Percentiles rank a stretch among this genome's conserved stretches.
These are phyloP conservation scores for Pseudogymnoascus sp. DNA, from an alignment of 2,329 filamentous ascomycete species.

Conservation along the genomic window DNA sequence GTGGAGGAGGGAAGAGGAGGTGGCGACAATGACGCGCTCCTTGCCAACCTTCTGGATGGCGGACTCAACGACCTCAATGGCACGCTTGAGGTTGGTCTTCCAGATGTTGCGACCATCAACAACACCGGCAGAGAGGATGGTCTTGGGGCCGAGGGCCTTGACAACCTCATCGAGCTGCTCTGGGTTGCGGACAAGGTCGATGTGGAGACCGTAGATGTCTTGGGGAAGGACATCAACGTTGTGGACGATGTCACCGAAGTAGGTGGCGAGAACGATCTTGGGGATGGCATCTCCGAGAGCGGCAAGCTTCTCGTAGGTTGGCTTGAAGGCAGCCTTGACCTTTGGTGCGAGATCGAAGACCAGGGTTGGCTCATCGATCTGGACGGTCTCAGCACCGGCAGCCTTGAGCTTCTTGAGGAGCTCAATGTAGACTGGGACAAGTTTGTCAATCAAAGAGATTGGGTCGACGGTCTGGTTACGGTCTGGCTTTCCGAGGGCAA, in stretches of 20 bases:
- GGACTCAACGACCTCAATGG: constrained; percentile 82
- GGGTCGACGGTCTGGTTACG: constrained; percentile 87
- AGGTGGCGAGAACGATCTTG: constrained; percentile 85
- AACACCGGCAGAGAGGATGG: constrained; percentile 88
- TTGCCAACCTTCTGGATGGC: constrained; percentile 94
- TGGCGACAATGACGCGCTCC: constrained; percentile 93
- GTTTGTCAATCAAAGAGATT: constrained; percentile 87
- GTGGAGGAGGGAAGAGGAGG: constrained; percentile 95
- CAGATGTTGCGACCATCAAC: constrained; percentile 99
- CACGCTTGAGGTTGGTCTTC: constrained; percentile 98
- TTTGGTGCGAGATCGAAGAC: constrained; percentile 88
- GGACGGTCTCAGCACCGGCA: constrained; percentile 90
- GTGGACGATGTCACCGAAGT: constrained; percentile 99
- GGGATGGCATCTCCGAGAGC: constrained; percentile 71
- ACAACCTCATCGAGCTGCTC: constrained; percentile 89
- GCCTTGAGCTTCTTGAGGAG: constrained; percentile 89
- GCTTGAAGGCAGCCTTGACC: constrained; percentile 96
- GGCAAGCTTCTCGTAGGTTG: constrained; percentile 83
- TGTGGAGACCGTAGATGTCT: constrained; percentile 75
- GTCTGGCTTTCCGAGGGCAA: constrained; percentile 95
- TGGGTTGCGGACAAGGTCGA: constrained; percentile 96
- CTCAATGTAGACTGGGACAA: constrained; percentile 89
- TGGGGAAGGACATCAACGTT: constrained; percentile 86
- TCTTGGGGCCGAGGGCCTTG: constrained; percentile 74
- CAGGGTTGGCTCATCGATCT: constrained; percentile 96